A percentile compares a stretch with the other conserved stretches of the same genome.
Evolutionary conservation across 2,329 filamentous ascomycete genomes (phyloP).

Genomic region (Colletotrichum chrysophilum): DNA sequence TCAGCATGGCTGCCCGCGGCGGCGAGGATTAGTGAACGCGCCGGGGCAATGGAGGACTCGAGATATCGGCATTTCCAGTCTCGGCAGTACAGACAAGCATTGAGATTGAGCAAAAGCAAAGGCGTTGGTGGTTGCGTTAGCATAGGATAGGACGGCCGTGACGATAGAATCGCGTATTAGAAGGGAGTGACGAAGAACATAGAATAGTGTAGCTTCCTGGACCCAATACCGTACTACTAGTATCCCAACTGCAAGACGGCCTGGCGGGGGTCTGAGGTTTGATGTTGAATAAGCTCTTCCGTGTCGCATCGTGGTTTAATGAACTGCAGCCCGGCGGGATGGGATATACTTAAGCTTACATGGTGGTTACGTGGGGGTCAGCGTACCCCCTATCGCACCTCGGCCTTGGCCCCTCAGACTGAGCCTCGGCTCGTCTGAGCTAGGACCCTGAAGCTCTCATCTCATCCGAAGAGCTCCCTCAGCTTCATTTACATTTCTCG

Average conservation of each 20-base stretch:
- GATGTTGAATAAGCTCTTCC: neutral
- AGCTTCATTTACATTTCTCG: neutral
- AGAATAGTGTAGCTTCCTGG: neutral
- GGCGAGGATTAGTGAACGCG: neutral
- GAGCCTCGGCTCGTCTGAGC: slow-evolving; percentile 11
- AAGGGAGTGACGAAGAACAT: neutral
- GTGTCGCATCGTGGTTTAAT: neutral
- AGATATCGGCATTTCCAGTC: neutral
- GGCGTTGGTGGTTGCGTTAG: slow-evolving; percentile 14
- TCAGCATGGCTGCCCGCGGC: neutral
- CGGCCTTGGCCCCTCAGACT: neutral
- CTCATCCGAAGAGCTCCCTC: neutral
- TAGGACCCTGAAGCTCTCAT: neutral
- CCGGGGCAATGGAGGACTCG: neutral
- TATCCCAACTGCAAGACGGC: neutral
- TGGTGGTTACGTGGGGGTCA: too few species aligned
- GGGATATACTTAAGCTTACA: neutral
- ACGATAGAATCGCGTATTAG: slow-evolving; percentile 1
- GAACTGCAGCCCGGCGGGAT: neutral
- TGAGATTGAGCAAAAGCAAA: slow-evolving; percentile 8
- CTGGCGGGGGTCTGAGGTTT: neutral
- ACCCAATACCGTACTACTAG: neutral
- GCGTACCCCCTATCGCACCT: neutral
- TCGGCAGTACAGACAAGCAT: neutral
- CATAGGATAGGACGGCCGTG: neutral